Conservation (phyloP, 371 early-diverging fungal genomes). For the Thermomucor indicae-seudaticae region DNA sequence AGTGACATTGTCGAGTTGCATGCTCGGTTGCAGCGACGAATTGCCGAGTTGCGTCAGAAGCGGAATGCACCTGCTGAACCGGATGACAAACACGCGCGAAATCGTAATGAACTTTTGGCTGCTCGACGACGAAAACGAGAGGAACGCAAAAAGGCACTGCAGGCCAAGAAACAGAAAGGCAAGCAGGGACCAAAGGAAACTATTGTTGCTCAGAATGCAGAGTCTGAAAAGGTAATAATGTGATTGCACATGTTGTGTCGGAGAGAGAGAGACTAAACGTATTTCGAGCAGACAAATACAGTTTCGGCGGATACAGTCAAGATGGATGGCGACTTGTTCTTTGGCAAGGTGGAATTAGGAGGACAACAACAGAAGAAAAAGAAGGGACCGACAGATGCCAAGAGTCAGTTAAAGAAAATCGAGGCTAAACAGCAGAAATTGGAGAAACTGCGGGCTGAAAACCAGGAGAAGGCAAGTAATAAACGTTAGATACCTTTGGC, state of each 20-base stretch:
- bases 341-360: conserved; percentile 73
- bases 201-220: conserved; percentile 50
- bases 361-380: conserved; percentile 55
- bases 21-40: conserved; percentile 66
- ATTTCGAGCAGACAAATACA: background rate
- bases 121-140: conserved; percentile 76
- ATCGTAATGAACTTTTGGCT: conserved; percentile 73
- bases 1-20: conserved; percentile 63
- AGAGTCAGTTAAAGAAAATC: conserved; percentile 70
- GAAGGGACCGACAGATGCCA: conserved; percentile 71
- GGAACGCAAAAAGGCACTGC: conserved; percentile 62
- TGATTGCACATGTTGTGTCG: no score
- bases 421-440: conserved; percentile 77
- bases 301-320: conserved; percentile 46
- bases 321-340: conserved; percentile 59
- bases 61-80: conserved; percentile 56
- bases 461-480: conserved; percentile 53
- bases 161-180: conserved; percentile 67
- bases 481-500: no score
- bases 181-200: conserved; percentile 45
- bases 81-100: conserved; percentile 45
- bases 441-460: conserved; percentile 62
- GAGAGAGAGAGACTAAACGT: background rate
- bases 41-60: conserved; percentile 63
- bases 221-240: conserved; percentile 7